phyloP scores from a whole-genome alignment of 2,329 filamentous ascomycete genomes.

The Exophiala lecanii-corni region DNA sequence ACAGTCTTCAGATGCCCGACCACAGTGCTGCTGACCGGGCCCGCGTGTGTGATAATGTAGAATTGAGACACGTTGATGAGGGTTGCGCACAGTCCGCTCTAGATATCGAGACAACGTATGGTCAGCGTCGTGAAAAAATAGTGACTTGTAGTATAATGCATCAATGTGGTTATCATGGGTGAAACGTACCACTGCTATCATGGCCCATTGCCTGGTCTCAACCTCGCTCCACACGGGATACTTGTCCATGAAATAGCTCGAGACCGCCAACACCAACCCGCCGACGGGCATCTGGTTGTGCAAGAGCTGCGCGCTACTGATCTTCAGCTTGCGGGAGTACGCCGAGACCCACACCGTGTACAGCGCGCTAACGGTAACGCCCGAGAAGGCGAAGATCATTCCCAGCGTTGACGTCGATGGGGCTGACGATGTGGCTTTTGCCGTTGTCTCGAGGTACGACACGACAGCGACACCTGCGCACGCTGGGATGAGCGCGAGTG shows the following conservation, averaged over 20 bases:
- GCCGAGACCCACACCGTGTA: constrained; percentile 67
- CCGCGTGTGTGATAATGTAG: constrained; percentile 33
- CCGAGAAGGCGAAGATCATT: constrained; percentile 60
- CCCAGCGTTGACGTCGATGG: constrained; percentile 53
- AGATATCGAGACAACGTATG: background rate
- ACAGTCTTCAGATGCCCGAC: constrained; percentile 64
- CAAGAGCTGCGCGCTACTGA: constrained; percentile 65
- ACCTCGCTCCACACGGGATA: constrained; percentile 56
- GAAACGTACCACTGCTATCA: constrained; percentile 54
- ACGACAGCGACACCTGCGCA: constrained; percentile 62
- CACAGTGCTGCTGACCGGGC: constrained; percentile 61
- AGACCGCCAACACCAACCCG: constrained; percentile 59
- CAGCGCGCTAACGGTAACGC: constrained; percentile 61
- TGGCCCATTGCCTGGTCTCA: constrained; percentile 48
- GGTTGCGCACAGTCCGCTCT: constrained; percentile 61
- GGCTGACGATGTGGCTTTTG: constrained; percentile 43
- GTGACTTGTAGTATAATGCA: too few relatives aligned
- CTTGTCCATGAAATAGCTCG: constrained; percentile 61
- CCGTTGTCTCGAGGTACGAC: constrained; percentile 63
- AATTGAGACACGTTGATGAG: constrained; percentile 54
- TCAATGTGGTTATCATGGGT: constrained; percentile 18
- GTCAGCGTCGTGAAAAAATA: background rate
- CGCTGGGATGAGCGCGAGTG: constrained; percentile 53
- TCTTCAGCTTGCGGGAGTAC: constrained; percentile 61
- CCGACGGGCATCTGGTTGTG: constrained; percentile 64